Base-by-base conservation (phyloP, 2,329 filamentous ascomycete genomes). In the Talaromyces sp. region DNA sequence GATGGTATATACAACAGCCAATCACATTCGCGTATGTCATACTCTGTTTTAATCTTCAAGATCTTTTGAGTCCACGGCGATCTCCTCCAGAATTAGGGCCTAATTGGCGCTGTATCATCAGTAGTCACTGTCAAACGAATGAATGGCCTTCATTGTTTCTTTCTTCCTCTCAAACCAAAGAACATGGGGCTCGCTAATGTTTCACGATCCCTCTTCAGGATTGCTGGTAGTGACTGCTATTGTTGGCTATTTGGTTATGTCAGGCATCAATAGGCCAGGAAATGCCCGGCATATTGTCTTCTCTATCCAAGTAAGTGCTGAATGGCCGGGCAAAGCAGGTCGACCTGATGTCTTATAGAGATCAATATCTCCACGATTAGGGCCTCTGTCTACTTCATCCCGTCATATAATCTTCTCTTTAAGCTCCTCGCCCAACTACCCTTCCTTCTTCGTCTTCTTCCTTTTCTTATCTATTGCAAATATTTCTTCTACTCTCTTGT, bases 91-190 rank as follows among this genome's bases (percentile, higher is more conserved):
- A 47, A 47, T 24, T 19, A 43, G 35, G 33, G 33, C 33, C 59
- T 22, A 39, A 19, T 13, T 52, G 43, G 19, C n/a, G 41, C 35
- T 54, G 61, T 54, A 52, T 61, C 64, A 66, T 63, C 54, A 63
- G 50, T 37, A 45, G 16, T 19, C 24, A 45, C 63, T 43, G 41
- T 57, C 13, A 39, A 22, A 41, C 33, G 10, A 63, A 65, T 65
- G 66, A 63, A 65, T 67, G 66, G 66, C 31, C 16, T 54, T 45
- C 31, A 67, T 67, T 67, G 66, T 67, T 60, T 37, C 62, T 16
- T 11, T 22, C 27, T 19, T 33, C 57, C 4, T 3, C 50, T 56
- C 27, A n/a, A 43, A 22, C 52, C 33, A 56, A 56, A 37, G 59
- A 31, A 35, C n/a, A 56, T 41, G 60, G 37, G 11, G 60, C 33